Evolutionary conservation across 768 basidiomycete species (phyloP), one percentile per base, ranked within the genome.

Genomic region (Boletus subparvulus): DNA sequence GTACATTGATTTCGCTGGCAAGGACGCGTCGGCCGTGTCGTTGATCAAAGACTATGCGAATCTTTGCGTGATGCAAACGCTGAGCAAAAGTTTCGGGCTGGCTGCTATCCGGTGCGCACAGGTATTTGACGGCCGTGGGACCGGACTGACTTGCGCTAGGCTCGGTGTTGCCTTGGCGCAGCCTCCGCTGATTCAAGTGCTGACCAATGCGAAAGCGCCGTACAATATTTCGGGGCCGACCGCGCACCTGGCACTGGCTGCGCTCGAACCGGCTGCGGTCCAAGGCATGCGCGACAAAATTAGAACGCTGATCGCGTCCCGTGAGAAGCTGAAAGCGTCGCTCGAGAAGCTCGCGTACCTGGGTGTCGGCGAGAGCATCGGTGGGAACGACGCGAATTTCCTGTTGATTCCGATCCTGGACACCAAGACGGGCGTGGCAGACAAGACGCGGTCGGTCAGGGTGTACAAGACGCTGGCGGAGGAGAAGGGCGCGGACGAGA

Each of bases 211-310:
- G 28, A 99, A 99, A 71, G 97, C 96, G 1, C 97, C 97, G 0
- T 99, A 98, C 78, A 98, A 97, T 72, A 85, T 99, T 62, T 95
- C 94, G 16, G 82, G 88, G 0, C 94, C 94, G 0, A 93, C 93
- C 7, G 92, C 96, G 13, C 74, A 83, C 30, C 83, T 98, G 24
- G 95, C 94, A 0, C 71, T 86, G 16, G 78, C 88, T 11, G 93
- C 96, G 0, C 82, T 98, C 32, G 83, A 90, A 0, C 80, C 85
- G 3, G 65, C 72, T 17, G 86, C 90, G 4, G 62, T 97, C 13
- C 56, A 72, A 1, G 59, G 69, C 17, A 94, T 94, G 88, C 79
- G 77, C n/a, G 40, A 65, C 43, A 92, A 92, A 68, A 77, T 90
- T 9, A 50, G 71, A 6, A 81, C 77, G 1, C 80, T 96, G 26